These are phyloP conservation scores for Penicillium expansum DNA, from an alignment of 2,329 filamentous ascomycete genomes.

Conservation along the genomic window DNA sequence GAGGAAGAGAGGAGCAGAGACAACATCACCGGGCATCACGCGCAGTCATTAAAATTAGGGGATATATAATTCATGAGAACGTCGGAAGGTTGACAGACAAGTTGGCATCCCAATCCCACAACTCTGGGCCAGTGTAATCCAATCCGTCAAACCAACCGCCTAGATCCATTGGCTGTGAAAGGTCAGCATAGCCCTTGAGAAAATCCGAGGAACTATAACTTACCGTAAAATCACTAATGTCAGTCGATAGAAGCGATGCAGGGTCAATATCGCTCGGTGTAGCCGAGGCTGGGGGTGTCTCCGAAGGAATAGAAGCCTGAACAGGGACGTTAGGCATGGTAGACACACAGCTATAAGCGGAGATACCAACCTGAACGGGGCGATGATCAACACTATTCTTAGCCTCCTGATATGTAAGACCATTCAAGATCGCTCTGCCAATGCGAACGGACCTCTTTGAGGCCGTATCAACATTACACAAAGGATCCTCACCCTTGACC, in stretches of 20 bases:
- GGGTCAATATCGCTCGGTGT: conserved; percentile 28
- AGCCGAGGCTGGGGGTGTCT: conserved; percentile 11
- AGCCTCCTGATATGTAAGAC: conserved; percentile 23
- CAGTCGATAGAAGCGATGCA: conserved; percentile 20
- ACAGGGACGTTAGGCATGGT: conserved; percentile 8
- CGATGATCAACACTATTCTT: conserved; percentile 16
- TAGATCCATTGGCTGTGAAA: conserved; percentile 29
- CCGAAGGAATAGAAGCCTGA: conserved; percentile 17
- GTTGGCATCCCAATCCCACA: conserved; percentile 33
- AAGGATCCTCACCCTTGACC: conserved; percentile 30
- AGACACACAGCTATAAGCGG: neutral
- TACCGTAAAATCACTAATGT: conserved; percentile 27
- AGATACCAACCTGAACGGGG: conserved; percentile 16
- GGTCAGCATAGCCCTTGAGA: conserved; percentile 11
- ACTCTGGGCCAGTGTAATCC: conserved; percentile 25
- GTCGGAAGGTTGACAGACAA: conserved; percentile 21
- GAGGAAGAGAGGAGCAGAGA: neutral
- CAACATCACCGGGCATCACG: neutral
- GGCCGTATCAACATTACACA: conserved; percentile 23
- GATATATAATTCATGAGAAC: conserved; percentile 5
- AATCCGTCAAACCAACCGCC: conserved; percentile 31
- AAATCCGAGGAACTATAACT: neutral
- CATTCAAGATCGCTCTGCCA: conserved; percentile 25
- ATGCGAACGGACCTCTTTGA: conserved; percentile 24
- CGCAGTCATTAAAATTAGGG: neutral